A percentile compares a stretch with the other conserved stretches of the same genome.
phyloP scores from a whole-genome alignment of 2,329 filamentous ascomycete genomes.

The Aspergillus pseudoviridinutans region DNA sequence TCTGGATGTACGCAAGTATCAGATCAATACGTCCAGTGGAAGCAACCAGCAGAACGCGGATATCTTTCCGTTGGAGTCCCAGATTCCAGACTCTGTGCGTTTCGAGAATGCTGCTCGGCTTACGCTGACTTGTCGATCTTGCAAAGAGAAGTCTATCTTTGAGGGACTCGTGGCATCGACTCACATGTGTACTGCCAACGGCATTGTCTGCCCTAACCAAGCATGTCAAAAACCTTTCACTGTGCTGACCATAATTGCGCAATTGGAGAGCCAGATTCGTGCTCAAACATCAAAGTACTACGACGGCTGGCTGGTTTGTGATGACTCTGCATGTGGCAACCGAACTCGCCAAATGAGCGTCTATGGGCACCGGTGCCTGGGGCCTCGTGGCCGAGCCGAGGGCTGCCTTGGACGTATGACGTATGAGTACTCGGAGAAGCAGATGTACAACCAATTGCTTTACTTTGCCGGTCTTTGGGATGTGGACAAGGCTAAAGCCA shows the following conservation, averaged over 20 bases:
- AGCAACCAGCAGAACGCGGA: conserved; percentile 57
- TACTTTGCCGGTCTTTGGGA: conserved; percentile 86
- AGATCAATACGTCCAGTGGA: conserved; percentile 58
- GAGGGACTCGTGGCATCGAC: conserved; percentile 65
- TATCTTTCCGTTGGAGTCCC: conserved; percentile 88
- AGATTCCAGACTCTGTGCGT: conserved; percentile 85
- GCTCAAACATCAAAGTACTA: conserved; percentile 79
- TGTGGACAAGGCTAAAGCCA: conserved; percentile 70
- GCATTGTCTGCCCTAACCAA: conserved; percentile 64
- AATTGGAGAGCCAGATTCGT: conserved; percentile 81
- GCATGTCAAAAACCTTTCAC: conserved; percentile 63
- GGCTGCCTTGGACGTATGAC: conserved; percentile 85
- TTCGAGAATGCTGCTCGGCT: conserved; percentile 79
- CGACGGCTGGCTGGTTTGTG: conserved; percentile 84
- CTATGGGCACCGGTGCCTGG: conserved; percentile 84
- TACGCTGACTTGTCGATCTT: conserved; percentile 73
- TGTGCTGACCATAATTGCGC: conserved; percentile 73
- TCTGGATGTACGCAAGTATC: conserved; percentile 84
- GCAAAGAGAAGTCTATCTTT: conserved; percentile 68
- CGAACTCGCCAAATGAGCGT: conserved; percentile 90
- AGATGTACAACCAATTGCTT: conserved; percentile 89
- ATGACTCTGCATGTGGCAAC: conserved; percentile 80
- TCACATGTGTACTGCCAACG: conserved; percentile 64
- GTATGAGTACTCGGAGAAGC: conserved; percentile 83
- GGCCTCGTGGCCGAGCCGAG: conserved; percentile 75